Percentiles rank a stretch among this genome's conserved stretches.
These are phyloP conservation scores for Aspergillus aculeatus DNA, from an alignment of 2,329 filamentous ascomycete species.

Conservation along the genomic window DNA sequence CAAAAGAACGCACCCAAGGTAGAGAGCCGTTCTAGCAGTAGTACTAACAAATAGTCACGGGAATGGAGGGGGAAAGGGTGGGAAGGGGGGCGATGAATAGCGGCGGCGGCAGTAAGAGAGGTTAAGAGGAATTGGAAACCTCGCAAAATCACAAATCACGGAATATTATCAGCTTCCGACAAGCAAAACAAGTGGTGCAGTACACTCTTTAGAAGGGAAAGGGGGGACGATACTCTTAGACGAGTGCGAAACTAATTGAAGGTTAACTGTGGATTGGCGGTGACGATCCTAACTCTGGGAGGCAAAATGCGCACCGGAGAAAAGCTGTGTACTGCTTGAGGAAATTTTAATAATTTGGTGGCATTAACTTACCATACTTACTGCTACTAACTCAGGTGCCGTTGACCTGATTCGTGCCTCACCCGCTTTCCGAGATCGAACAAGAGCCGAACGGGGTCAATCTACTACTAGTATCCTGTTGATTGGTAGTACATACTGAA, in stretches of 20 bases:
- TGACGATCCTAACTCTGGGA: conserved; percentile 27
- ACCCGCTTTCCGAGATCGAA: conserved; percentile 18
- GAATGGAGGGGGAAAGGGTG: conserved; percentile 23
- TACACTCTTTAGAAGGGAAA: conserved; percentile 9
- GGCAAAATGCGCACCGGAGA: conserved; percentile 15
- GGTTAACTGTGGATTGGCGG: conserved; percentile 19
- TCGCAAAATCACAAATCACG: conserved; percentile 5
- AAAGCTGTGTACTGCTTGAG: conserved; percentile 14
- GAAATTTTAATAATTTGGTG: conserved; percentile 11
- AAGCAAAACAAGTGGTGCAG: conserved; percentile 4
- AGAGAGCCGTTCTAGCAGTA: conserved; percentile 10
- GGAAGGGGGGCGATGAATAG: conserved; percentile 19
- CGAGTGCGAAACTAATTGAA: conserved; percentile 16
- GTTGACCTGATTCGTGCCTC: conserved; percentile 24
- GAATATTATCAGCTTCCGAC: conserved; percentile 12
- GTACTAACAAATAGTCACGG: conserved; percentile 16
- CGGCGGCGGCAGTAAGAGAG: conserved; percentile 17
- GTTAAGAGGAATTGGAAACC: conserved; percentile 12
- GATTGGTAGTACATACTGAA: background rate
- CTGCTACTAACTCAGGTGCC: conserved; percentile 12
- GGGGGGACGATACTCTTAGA: conserved; percentile 3
- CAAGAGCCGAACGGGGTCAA: conserved; percentile 15
- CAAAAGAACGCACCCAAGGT: conserved; percentile 21
- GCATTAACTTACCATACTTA: background rate
- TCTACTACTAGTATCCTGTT: too few relatives aligned